Evolutionary conservation across 176 grass and related monocot species (phyloP).

Genomic region (Oryza longistaminata): DNA sequence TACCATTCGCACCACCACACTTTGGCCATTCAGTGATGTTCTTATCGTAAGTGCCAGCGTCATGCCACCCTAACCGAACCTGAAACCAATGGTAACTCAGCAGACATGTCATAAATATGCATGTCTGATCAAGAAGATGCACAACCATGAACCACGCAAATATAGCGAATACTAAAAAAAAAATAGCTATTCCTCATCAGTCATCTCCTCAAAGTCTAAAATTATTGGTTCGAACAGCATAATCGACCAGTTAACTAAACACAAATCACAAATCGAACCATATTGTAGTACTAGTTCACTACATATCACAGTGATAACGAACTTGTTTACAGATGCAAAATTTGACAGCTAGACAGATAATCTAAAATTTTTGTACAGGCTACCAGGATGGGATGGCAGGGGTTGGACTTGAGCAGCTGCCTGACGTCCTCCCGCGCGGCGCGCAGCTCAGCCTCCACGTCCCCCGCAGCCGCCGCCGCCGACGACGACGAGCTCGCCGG

Average conservation of each 20-base stretch:
- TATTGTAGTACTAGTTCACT: not conserved
- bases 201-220: not conserved
- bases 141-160: not conserved
- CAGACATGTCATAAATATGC: constrained; percentile 8
- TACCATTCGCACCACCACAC: constrained; percentile 84
- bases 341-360: not conserved
- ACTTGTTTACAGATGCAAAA: constrained; percentile 7
- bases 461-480: not conserved
- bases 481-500: constrained; percentile 12
- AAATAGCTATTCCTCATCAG: not conserved
- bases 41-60: constrained; percentile 83
- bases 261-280: not conserved
- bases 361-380: not conserved
- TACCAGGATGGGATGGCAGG: constrained; percentile 88
- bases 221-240: not conserved
- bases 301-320: not conserved
- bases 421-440: constrained; percentile 69
- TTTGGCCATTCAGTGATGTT: constrained; percentile 79
- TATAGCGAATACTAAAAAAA: not conserved
- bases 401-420: constrained; percentile 62
- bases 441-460: constrained; percentile 41
- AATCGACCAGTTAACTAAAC: not conserved
- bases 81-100: constrained; percentile 37
- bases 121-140: not conserved
- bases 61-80: constrained; percentile 92